Conservation (phyloP, 306 rosid species). For the Fagus crenata region DNA sequence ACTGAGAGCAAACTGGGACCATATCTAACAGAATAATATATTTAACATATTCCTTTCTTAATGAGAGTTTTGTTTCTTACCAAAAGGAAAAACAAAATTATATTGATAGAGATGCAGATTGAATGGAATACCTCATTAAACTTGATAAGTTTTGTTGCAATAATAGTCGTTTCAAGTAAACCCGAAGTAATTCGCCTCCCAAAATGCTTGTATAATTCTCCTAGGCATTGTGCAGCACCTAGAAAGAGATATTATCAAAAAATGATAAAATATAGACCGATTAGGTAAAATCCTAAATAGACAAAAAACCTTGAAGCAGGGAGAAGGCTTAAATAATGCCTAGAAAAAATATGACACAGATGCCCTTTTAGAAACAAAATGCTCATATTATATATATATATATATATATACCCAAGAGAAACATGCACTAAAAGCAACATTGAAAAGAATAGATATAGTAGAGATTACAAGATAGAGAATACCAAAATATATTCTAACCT, state of each 20-base stretch:
- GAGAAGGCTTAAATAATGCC: not conserved
- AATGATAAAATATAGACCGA: not conserved
- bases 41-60: not conserved
- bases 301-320: not conserved
- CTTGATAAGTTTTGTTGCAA: slow-evolving; percentile 79
- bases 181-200: slow-evolving; percentile 95
- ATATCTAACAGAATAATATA: too few species aligned
- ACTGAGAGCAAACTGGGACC: not conserved
- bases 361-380: not conserved
- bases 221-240: slow-evolving; percentile 94
- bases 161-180: slow-evolving; percentile 76
- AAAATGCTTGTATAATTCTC: slow-evolving; percentile 84
- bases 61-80: not conserved
- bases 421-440: not conserved
- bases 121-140: slow-evolving; percentile 65
- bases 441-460: not conserved
- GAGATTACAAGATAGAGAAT: too few species aligned
- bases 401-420: not conserved
- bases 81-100: not conserved
- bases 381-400: not conserved
- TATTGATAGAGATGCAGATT: slow-evolving; percentile 27
- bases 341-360: not conserved
- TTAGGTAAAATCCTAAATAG: not conserved
- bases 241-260: slow-evolving; percentile 29
- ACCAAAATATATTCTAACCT: not conserved